These are phyloP conservation scores for Diplodia seriata DNA, from an alignment of 2,329 filamentous ascomycete species.

Conservation along the genomic window DNA sequence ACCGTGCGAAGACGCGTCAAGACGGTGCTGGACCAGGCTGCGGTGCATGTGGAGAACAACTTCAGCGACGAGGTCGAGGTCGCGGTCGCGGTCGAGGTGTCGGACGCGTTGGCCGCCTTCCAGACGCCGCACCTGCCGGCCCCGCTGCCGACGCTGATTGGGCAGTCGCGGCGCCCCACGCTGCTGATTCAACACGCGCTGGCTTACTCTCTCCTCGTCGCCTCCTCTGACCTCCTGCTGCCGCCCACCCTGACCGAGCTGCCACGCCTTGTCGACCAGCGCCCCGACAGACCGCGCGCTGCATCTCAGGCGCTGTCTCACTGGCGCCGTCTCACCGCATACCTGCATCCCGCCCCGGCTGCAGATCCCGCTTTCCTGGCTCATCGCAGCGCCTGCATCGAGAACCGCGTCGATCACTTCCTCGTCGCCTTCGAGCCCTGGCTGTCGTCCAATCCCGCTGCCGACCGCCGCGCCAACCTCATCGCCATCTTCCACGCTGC, in stretches of 20 bases:
- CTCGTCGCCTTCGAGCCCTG: background rate
- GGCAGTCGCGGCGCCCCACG: background rate
- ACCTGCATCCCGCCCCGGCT: background rate
- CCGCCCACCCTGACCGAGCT: background rate
- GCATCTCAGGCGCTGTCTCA: constrained; percentile 8
- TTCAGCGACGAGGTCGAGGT: constrained; percentile 6
- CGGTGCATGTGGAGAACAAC: constrained; percentile 17
- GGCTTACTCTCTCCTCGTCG: background rate
- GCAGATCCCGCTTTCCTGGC: background rate
- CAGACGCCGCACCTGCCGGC: constrained; percentile 14
- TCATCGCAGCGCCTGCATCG: background rate
- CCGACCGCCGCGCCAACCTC: background rate
- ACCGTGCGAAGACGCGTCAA: constrained; percentile 11
- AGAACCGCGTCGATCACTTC: background rate
- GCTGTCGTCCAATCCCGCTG: background rate
- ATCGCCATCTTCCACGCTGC: background rate
- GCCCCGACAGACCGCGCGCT: background rate
- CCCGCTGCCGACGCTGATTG: background rate
- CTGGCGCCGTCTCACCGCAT: constrained; percentile 6
- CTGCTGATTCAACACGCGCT: constrained; percentile 13
- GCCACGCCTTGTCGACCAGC: background rate
- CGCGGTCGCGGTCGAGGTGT: too few relatives aligned
- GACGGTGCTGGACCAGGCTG: constrained; percentile 18
- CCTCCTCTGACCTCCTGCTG: background rate
- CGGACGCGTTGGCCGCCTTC: background rate